Evolutionary conservation across 768 basidiomycete genomes (phyloP).

Genomic region (Boletus tylopilopsis): DNA sequence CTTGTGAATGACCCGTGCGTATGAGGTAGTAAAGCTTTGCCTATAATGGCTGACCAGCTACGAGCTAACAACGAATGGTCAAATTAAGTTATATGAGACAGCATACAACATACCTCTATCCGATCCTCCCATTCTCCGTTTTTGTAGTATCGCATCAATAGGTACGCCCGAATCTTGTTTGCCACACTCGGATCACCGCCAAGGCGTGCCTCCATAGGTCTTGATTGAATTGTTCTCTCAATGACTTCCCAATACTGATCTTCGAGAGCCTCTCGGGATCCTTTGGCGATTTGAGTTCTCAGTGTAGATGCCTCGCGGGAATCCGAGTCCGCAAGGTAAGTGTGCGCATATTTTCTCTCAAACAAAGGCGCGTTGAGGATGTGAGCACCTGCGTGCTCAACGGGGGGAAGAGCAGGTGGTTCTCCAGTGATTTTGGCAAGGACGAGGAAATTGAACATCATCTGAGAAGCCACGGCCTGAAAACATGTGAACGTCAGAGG

Average conservation of each 20-base stretch:
- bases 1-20: constrained; percentile 75
- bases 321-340: constrained; percentile 64
- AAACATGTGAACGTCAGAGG: constrained; percentile 2
- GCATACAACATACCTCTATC: constrained; percentile 64
- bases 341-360: constrained; percentile 79
- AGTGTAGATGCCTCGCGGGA: constrained; percentile 64
- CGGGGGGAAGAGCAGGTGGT: constrained; percentile 68
- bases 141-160: constrained; percentile 75
- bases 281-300: constrained; percentile 70
- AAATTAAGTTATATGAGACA: background rate
- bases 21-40: constrained; percentile 92
- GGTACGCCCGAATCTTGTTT: constrained; percentile 88
- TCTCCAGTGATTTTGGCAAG: constrained; percentile 75
- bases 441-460: constrained; percentile 67
- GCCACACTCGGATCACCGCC: constrained; percentile 89
- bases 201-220: constrained; percentile 79
- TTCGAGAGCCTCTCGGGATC: constrained; percentile 79
- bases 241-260: constrained; percentile 85
- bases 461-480: constrained; percentile 53
- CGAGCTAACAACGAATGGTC: constrained; percentile 46
- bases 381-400: constrained; percentile 78
- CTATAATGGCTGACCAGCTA: constrained; percentile 88
- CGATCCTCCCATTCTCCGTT: constrained; percentile 82
- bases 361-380: constrained; percentile 76
- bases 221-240: constrained; percentile 75